Percentiles rank a stretch among this genome's conserved stretches.
These are phyloP conservation scores for Gentiana dahurica DNA, from an alignment of 257 asterid genomes.

Conservation along the genomic window DNA sequence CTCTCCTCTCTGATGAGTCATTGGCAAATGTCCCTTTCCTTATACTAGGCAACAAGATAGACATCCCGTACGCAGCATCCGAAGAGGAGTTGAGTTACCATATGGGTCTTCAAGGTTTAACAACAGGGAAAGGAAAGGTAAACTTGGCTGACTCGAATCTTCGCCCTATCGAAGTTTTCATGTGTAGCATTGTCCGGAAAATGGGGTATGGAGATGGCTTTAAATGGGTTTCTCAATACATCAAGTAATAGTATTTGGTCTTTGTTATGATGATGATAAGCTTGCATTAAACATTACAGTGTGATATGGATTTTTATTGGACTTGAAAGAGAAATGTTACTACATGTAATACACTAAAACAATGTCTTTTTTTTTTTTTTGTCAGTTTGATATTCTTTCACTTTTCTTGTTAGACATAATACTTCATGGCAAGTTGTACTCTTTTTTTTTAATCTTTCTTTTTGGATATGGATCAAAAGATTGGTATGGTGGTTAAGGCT, in stretches of 20 bases:
- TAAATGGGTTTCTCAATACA: slow-evolving; percentile 76
- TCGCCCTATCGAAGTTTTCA: slow-evolving; percentile 69
- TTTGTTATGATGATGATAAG: slow-evolving; percentile 9
- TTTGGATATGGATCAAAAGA: too few species aligned
- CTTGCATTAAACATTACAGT: slow-evolving; percentile 4
- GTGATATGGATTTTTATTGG: neutral
- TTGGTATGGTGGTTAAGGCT: too few species aligned
- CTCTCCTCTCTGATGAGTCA: slow-evolving; percentile 65
- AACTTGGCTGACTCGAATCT: slow-evolving; percentile 54
- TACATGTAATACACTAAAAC: neutral
- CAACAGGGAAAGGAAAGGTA: slow-evolving; percentile 79
- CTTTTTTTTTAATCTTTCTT: neutral
- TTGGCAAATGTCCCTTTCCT: slow-evolving; percentile 69
- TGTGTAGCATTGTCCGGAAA: slow-evolving; percentile 89
- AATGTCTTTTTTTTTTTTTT: neutral
- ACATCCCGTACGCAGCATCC: slow-evolving; percentile 73
- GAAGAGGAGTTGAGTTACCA: slow-evolving; percentile 66
- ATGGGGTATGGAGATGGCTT: slow-evolving; percentile 93
- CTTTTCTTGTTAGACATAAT: neutral
- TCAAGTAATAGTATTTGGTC: slow-evolving; percentile 30
- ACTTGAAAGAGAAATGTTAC: neutral
- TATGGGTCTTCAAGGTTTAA: slow-evolving; percentile 53
- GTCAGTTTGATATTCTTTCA: neutral
- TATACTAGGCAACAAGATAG: slow-evolving; percentile 78
- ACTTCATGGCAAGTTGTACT: neutral